Conservation (phyloP, 495 filamentous ascomycete genomes). For the Penicillium turbatum region DNA sequence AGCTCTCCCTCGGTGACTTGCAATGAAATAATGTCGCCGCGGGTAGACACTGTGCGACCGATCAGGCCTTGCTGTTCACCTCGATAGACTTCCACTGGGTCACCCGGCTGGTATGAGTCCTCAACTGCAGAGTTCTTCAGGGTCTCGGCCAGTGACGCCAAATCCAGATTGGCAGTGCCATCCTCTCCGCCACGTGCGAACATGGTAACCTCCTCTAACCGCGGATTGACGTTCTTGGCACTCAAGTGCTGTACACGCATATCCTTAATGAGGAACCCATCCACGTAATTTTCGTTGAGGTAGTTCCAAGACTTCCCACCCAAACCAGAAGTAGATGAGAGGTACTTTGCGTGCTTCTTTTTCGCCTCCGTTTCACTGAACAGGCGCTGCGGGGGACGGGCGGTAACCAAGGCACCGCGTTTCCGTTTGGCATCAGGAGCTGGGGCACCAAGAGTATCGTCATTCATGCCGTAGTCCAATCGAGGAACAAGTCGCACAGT, state of each 20-base stretch:
- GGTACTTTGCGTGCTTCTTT: constrained; percentile 73
- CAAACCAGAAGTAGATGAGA: constrained; percentile 51
- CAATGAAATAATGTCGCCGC: constrained; percentile 86
- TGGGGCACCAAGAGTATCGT: constrained; percentile 60
- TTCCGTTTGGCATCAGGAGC: constrained; percentile 66
- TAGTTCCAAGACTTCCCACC: constrained; percentile 77
- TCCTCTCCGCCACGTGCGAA: constrained; percentile 87
- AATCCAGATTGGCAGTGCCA: constrained; percentile 87
- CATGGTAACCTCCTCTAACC: constrained; percentile 88
- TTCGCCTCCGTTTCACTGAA: constrained; percentile 94
- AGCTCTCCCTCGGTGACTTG: constrained; percentile 80
- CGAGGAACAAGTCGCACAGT: constrained; percentile 82
- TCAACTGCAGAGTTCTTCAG: constrained; percentile 72
- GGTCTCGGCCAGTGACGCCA: constrained; percentile 81
- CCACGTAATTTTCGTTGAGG: constrained; percentile 79
- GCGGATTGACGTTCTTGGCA: constrained; percentile 86
- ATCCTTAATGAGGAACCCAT: constrained; percentile 91
- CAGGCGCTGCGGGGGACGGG: constrained; percentile 79
- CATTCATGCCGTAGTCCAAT: constrained; percentile 84
- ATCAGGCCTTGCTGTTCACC: constrained; percentile 91
- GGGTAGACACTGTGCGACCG: constrained; percentile 82
- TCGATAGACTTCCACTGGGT: constrained; percentile 91
- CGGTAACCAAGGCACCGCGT: constrained; percentile 53
- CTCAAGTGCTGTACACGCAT: constrained; percentile 81
- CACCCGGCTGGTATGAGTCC: constrained; percentile 82